These are phyloP conservation scores for Populus hybrid DNA, from an alignment of 441 rosid species.

Conservation along the genomic window DNA sequence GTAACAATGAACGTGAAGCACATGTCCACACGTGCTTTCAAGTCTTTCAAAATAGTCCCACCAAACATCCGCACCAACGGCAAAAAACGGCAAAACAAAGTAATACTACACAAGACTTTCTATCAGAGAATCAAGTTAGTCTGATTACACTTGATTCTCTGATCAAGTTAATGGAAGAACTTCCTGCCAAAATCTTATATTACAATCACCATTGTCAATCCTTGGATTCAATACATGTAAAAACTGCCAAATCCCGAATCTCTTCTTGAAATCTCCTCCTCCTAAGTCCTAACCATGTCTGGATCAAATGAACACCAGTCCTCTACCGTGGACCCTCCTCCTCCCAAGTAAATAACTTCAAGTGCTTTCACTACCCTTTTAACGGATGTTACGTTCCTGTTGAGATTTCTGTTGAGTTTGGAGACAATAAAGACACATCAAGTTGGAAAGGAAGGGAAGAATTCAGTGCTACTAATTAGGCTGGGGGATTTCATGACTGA, in stretches of 20 bases:
- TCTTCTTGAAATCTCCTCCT: too few relatives aligned
- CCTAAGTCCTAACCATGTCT: slow-evolving; percentile 1
- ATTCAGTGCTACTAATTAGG: too few relatives aligned
- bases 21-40: neutral
- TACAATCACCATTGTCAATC: neutral
- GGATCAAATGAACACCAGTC: neutral
- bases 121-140: neutral
- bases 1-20: too few relatives aligned
- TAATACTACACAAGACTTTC: neutral
- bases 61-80: neutral
- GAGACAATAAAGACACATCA: too few relatives aligned
- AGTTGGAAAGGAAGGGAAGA: too few relatives aligned
- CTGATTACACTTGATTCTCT: neutral
- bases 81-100: neutral
- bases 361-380: slow-evolving; percentile 77
- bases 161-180: neutral
- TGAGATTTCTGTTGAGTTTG: neutral
- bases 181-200: neutral
- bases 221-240: too few relatives aligned
- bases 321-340: slow-evolving; percentile 16
- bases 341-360: slow-evolving; percentile 58
- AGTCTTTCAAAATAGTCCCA: neutral
- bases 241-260: too few relatives aligned
- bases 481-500: too few relatives aligned
- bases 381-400: slow-evolving; percentile 56